A percentile compares a stretch with the other conserved stretches of the same genome.
Conservation (phyloP, 2,329 filamentous ascomycete species). For the Diplodia sapinea region DNA sequence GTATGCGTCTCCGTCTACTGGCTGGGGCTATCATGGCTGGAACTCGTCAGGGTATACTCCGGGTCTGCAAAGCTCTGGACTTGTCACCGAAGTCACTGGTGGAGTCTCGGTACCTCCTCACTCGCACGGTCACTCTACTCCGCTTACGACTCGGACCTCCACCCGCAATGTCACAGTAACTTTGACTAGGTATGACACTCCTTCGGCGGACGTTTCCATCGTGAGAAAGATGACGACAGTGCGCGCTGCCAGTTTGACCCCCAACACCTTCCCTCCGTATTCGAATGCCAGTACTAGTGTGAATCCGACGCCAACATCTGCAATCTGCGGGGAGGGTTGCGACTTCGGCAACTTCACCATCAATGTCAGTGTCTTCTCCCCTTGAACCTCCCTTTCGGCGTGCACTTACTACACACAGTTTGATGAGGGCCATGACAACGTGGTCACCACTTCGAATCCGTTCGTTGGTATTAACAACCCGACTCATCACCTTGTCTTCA, state of each 20-base stretch:
- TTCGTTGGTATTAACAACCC: conserved; percentile 54
- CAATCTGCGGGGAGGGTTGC: conserved; percentile 36
- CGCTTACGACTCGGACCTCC: background rate
- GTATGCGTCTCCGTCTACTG: background rate
- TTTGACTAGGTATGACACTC: background rate
- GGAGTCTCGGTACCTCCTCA: background rate
- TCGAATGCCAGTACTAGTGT: background rate
- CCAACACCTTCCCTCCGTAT: background rate
- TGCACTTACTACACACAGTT: conserved; percentile 38
- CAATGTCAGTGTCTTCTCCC: conserved; percentile 32
- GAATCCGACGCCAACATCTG: background rate
- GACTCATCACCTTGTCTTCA: conserved; percentile 59
- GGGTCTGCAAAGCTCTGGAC: background rate
- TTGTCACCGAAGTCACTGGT: background rate
- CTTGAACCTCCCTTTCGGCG: conserved; percentile 40
- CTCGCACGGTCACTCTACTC: background rate
- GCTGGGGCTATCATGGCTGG: background rate
- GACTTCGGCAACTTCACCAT: conserved; percentile 54
- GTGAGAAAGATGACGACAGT: background rate
- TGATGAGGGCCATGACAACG: conserved; percentile 42
- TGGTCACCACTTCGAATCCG: conserved; percentile 39
- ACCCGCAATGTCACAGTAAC: background rate
- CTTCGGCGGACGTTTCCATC: background rate
- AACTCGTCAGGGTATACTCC: background rate
- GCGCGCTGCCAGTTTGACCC: background rate